Conservation (phyloP, 805 yeast species). For the Saturnispora zaruensis region DNA sequence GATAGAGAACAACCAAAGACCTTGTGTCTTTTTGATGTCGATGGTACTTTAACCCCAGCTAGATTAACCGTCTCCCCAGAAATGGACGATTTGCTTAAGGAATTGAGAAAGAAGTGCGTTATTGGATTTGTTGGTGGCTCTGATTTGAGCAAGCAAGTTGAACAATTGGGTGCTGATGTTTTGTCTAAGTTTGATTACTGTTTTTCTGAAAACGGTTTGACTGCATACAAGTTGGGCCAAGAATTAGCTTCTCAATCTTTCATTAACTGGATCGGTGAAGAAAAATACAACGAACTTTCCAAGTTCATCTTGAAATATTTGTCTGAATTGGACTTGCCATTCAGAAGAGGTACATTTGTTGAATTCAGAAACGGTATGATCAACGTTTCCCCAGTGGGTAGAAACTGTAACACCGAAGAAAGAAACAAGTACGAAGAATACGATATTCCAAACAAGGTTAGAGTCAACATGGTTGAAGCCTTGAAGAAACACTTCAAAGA, state of each 20-base stretch:
- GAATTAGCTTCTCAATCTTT: slow-evolving; percentile 89
- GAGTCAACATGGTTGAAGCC: slow-evolving; percentile 79
- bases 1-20: slow-evolving; percentile 77
- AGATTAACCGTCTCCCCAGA: slow-evolving; percentile 65
- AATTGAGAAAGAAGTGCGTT: slow-evolving; percentile 84
- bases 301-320: slow-evolving; percentile 80
- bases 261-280: slow-evolving; percentile 93
- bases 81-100: slow-evolving; percentile 59
- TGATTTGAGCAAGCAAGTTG: slow-evolving; percentile 88
- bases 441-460: slow-evolving; percentile 72
- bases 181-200: slow-evolving; percentile 85
- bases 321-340: slow-evolving; percentile 80
- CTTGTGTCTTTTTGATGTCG: slow-evolving; percentile 92
- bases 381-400: slow-evolving; percentile 96
- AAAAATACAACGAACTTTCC: slow-evolving; percentile 81
- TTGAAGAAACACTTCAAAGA: slow-evolving; percentile 78
- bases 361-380: slow-evolving; percentile 99
- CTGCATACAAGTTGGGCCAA: slow-evolving; percentile 90
- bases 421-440: slow-evolving; percentile 85
- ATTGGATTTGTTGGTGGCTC: slow-evolving; percentile 98
- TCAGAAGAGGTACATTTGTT: slow-evolving; percentile 96
- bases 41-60: slow-evolving; percentile 97
- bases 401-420: slow-evolving; percentile 93
- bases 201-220: slow-evolving; percentile 95
- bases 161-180: slow-evolving; percentile 82